Conservation (phyloP, 169 alveolate species). For the Toxoplasma gondii region DNA sequence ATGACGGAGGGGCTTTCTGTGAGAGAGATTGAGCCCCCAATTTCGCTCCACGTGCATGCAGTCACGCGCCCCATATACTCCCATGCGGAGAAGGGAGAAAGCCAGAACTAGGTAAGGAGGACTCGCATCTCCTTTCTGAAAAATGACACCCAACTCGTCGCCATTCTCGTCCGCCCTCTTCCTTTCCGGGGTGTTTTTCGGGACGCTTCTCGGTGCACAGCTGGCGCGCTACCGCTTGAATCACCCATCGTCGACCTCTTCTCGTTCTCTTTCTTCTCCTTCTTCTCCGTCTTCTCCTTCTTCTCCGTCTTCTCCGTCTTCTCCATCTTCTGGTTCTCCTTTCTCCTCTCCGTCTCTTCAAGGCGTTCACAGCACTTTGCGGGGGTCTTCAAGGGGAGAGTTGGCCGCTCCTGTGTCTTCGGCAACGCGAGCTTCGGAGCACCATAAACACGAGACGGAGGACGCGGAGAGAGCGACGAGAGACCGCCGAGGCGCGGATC, state of each 20-base stretch:
- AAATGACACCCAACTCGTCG: neutral
- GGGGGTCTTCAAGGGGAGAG: too few species aligned
- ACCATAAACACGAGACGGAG: neutral
- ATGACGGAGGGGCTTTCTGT: too few species aligned
- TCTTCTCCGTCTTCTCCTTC: neutral
- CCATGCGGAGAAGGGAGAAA: too few species aligned
- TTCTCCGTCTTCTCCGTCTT: too few species aligned
- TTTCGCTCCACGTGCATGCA: too few species aligned
- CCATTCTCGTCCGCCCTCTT: neutral
- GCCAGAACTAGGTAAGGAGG: too few species aligned
- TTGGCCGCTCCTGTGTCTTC: neutral
- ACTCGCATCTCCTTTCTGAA: too few species aligned
- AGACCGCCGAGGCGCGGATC: neutral
- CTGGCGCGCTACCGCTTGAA: neutral
- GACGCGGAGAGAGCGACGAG: neutral
- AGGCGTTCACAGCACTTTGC: too few species aligned
- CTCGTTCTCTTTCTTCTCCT: neutral
- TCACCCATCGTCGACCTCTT: neutral
- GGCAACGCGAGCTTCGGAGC: neutral
- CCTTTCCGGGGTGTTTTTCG: conserved; percentile 16
- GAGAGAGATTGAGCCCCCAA: too few species aligned
- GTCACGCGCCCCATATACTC: too few species aligned
- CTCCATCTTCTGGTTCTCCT: neutral
- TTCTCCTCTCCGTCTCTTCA: neutral
- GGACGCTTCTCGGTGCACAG: conserved; percentile 12